Evolutionary conservation across 164 flowering plant species (phyloP).

Genomic region (Vitis labrusca): DNA sequence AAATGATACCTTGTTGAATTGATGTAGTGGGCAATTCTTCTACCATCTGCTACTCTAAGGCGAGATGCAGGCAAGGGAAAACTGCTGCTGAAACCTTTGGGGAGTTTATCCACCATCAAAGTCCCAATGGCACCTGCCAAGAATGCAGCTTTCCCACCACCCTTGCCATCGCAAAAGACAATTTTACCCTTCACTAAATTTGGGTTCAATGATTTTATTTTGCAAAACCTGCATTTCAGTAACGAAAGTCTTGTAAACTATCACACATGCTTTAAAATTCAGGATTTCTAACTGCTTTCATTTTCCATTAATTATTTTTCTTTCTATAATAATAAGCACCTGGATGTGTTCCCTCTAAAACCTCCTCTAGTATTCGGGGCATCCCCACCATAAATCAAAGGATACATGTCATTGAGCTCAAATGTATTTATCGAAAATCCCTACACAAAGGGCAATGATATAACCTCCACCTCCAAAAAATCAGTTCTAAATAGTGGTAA

Average conservation of each 20-base stretch:
- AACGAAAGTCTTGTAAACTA: no score
- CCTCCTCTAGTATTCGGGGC: slow-evolving; percentile 25
- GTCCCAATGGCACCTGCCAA: slow-evolving; percentile 40
- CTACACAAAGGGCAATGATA: slow-evolving; percentile 9
- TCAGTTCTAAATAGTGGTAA: no score
- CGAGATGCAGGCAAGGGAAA: slow-evolving; percentile 44
- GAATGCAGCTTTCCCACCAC: slow-evolving; percentile 1
- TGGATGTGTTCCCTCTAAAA: slow-evolving; percentile 8
- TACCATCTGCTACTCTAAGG: slow-evolving; percentile 20
- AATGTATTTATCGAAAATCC: slow-evolving; percentile 32
- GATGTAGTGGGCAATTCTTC: slow-evolving; percentile 17
- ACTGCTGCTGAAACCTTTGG: slow-evolving; percentile 20
- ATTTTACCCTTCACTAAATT: slow-evolving; percentile 51
- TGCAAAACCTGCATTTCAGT: slow-evolving; percentile 36
- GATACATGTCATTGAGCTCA: slow-evolving; percentile 14
- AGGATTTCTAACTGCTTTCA: no score
- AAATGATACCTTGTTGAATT: slow-evolving; percentile 31
- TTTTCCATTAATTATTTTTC: no score
- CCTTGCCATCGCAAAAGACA: slow-evolving; percentile 41
- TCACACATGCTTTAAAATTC: no score
- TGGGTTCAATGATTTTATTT: slow-evolving; percentile 26
- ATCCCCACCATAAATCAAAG: slow-evolving; percentile 29
- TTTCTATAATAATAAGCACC: not conserved
- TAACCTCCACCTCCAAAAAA: no score
- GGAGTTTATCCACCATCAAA: slow-evolving; percentile 19